Evolutionary conservation across 352 stramenopile genomes (phyloP).

Genomic region (Thalassiosira delicatula): DNA sequence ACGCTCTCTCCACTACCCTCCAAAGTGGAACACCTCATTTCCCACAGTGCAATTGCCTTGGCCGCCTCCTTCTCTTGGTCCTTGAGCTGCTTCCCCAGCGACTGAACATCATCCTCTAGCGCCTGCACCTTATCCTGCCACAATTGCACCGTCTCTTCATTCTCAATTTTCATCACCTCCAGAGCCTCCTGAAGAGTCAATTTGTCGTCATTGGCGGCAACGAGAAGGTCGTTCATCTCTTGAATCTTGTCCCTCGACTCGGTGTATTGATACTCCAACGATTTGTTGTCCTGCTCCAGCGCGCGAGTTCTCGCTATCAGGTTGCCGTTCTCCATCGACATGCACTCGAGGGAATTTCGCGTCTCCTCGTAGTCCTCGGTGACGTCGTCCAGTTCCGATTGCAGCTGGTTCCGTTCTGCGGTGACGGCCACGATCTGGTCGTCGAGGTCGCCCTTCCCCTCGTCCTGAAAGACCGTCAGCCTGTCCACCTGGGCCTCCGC

Average conservation of each 20-base stretch:
- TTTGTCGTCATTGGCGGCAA: slow-evolving; percentile 34
- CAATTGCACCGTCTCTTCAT: slow-evolving; percentile 31
- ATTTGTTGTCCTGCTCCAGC: slow-evolving; percentile 62
- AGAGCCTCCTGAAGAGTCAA: slow-evolving; percentile 28
- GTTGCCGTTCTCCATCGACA: slow-evolving; percentile 48
- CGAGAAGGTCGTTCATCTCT: slow-evolving; percentile 51
- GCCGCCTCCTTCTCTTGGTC: slow-evolving; percentile 60
- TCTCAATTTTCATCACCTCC: slow-evolving; percentile 40
- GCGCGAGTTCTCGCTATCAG: slow-evolving; percentile 47
- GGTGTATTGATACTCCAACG: slow-evolving; percentile 47
- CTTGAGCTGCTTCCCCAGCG: slow-evolving; percentile 57
- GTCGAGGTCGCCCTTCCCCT: slow-evolving; percentile 15
- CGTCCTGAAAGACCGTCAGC: slow-evolving; percentile 12
- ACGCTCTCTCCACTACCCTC: slow-evolving; percentile 41
- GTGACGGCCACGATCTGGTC: slow-evolving; percentile 58
- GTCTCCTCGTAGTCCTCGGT: slow-evolving; percentile 41
- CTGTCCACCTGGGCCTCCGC: slow-evolving; percentile 38
- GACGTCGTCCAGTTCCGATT: slow-evolving; percentile 47
- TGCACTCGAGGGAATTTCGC: slow-evolving; percentile 31
- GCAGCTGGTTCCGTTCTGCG: slow-evolving; percentile 54
- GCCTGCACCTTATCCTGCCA: slow-evolving; percentile 49
- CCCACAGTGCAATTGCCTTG: slow-evolving; percentile 39
- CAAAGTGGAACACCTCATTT: slow-evolving; percentile 19
- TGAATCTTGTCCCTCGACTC: slow-evolving; percentile 44
- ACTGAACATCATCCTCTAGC: slow-evolving; percentile 53